Evolutionary conservation across 495 filamentous ascomycete species (phyloP).

Genomic region (Tuber indicum): DNA sequence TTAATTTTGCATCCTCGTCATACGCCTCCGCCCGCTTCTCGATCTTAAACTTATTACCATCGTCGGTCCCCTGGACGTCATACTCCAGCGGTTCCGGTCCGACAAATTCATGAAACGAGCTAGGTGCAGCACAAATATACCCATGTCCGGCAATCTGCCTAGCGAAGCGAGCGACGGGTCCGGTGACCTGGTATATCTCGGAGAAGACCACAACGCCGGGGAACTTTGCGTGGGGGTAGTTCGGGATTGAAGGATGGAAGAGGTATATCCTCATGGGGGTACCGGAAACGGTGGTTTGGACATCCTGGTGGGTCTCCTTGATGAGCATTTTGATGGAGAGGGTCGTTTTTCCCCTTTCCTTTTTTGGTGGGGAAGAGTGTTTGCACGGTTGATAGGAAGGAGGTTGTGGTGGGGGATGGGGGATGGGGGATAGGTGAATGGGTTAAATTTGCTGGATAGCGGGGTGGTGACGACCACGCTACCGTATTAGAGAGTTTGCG

Average conservation of each 20-base stretch:
- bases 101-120: constrained; percentile 88
- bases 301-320: constrained; percentile 59
- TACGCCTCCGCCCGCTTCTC: constrained; percentile 81
- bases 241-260: constrained; percentile 77
- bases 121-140: constrained; percentile 86
- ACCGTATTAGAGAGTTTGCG: too few relatives aligned
- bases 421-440: too few relatives aligned
- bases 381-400: too few relatives aligned
- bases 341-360: background rate
- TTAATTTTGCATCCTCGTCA: constrained; percentile 71
- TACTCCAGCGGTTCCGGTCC: constrained; percentile 78
- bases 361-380: background rate
- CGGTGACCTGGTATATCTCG: constrained; percentile 97
- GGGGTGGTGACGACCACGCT: too few relatives aligned
- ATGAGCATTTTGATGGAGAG: constrained; percentile 55
- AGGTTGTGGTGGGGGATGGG: too few relatives aligned
- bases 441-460: too few relatives aligned
- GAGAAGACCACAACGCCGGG: constrained; percentile 87
- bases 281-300: constrained; percentile 57
- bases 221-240: constrained; percentile 79
- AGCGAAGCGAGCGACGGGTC: constrained; percentile 83
- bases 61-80: constrained; percentile 79
- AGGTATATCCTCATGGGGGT: constrained; percentile 58
- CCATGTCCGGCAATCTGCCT: constrained; percentile 89
- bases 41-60: constrained; percentile 80